Conservation (phyloP, 179 eudicot species). For the Pouteria campechiana region DNA sequence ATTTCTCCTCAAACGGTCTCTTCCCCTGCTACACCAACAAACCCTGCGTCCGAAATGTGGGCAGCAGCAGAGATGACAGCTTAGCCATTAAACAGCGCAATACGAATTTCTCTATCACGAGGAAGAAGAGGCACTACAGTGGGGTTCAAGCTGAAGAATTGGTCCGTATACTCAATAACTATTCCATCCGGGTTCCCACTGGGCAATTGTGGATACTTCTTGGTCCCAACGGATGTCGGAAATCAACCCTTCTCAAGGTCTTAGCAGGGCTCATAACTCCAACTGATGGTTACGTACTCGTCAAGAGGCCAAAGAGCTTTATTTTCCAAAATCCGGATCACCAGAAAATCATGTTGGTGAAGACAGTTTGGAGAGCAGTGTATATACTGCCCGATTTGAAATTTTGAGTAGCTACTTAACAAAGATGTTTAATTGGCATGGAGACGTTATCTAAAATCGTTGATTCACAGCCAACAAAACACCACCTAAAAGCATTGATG, state of each 20-base stretch:
- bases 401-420: too few relatives aligned
- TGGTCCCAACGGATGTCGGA: conserved; percentile 96
- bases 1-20: too few relatives aligned
- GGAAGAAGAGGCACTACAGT: conserved; percentile 32
- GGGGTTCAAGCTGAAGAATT: too few relatives aligned
- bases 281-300: conserved; percentile 47
- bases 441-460: too few relatives aligned
- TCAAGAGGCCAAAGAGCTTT: conserved; percentile 78
- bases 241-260: conserved; percentile 93
- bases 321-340: conserved; percentile 98
- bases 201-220: conserved; percentile 99
- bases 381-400: too few relatives aligned
- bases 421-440: too few relatives aligned
- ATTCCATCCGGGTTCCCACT: conserved; percentile 63
- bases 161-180: conserved; percentile 57
- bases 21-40: too few relatives aligned
- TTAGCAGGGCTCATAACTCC: conserved; percentile 85
- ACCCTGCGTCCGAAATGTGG: too few relatives aligned
- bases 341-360: too few relatives aligned
- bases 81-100: conserved; percentile 54
- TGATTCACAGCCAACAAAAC: too few relatives aligned
- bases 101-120: conserved; percentile 41
- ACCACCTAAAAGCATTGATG: too few relatives aligned
- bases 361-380: too few relatives aligned
- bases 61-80: conserved; percentile 8